A percentile compares a stretch with the other conserved stretches of the same genome.
phyloP scores from a whole-genome alignment of 768 basidiomycete species.

The Coprinopsis strossmayeri region DNA sequence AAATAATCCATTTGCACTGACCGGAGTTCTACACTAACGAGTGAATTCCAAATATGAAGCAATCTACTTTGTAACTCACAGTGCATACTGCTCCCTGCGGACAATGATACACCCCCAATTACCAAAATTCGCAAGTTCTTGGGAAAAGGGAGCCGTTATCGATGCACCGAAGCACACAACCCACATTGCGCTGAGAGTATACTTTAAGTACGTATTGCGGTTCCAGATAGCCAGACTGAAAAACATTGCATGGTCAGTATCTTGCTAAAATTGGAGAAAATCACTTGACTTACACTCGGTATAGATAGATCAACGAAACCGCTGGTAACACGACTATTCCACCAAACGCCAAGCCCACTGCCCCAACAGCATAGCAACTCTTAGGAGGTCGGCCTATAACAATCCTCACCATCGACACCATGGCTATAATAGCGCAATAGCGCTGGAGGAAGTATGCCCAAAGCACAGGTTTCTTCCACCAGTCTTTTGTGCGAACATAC shows the following conservation, averaged over 20 bases:
- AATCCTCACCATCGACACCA: not conserved
- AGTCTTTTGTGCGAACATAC: not conserved
- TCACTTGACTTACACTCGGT: not conserved
- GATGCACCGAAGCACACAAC: not conserved
- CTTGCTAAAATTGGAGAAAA: not conserved
- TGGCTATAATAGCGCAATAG: not conserved
- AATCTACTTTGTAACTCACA: too few relatives aligned
- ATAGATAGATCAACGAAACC: not conserved
- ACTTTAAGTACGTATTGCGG: not conserved
- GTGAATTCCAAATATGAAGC: too few relatives aligned
- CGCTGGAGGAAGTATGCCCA: not conserved
- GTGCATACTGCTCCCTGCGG: too few relatives aligned
- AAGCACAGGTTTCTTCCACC: not conserved
- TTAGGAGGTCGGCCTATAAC: not conserved
- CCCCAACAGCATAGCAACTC: not conserved
- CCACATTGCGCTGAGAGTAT: not conserved
- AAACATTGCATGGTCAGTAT: too few relatives aligned
- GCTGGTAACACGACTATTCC: not conserved
- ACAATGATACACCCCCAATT: not conserved
- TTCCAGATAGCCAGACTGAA: constrained; percentile 1
- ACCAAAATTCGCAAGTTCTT: not conserved
- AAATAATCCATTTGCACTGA: not conserved
- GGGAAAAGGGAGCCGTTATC: not conserved
- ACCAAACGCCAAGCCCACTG: not conserved
- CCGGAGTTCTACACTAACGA: not conserved